Percentiles rank a stretch among this genome's conserved stretches.
Evolutionary conservation across 768 basidiomycete species (phyloP).

Genomic region (Clathrus columnatus): DNA sequence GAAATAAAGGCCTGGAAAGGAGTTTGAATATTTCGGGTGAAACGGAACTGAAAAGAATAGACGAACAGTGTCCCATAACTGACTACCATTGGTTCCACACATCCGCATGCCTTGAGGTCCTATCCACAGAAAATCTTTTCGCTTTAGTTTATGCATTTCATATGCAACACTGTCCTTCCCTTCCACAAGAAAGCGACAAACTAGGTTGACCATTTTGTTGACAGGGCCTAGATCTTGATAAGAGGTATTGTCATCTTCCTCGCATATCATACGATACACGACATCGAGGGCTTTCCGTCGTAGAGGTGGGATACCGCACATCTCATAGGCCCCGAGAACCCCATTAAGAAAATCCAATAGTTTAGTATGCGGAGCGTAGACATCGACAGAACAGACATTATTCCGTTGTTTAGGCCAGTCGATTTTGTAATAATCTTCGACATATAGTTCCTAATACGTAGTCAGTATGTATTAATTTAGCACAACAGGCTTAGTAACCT

Average conservation of each 20-base stretch:
- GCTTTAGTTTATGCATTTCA: slow-evolving; percentile 62
- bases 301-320: slow-evolving; percentile 62
- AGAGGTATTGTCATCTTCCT: slow-evolving; percentile 91
- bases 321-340: slow-evolving; percentile 63
- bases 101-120: slow-evolving; percentile 87
- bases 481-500: slow-evolving; percentile 35
- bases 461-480: neutral
- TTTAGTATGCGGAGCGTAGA: slow-evolving; percentile 75
- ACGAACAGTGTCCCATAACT: slow-evolving; percentile 74
- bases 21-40: neutral
- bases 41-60: neutral
- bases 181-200: slow-evolving; percentile 67
- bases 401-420: slow-evolving; percentile 89
- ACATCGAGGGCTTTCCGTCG: slow-evolving; percentile 52
- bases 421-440: slow-evolving; percentile 70
- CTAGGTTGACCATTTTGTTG: slow-evolving; percentile 91
- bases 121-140: slow-evolving; percentile 94
- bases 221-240: slow-evolving; percentile 90
- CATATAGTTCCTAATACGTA: slow-evolving; percentile 68
- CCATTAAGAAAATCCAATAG: slow-evolving; percentile 61
- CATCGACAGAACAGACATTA: slow-evolving; percentile 66
- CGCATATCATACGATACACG: slow-evolving; percentile 69
- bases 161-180: slow-evolving; percentile 72
- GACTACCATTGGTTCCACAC: slow-evolving; percentile 91
- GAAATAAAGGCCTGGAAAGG: slow-evolving; percentile 57